Percentiles rank a stretch among this genome's conserved stretches.
phyloP scores from a whole-genome alignment of 306 rosid species.

The Vigna mungo region DNA sequence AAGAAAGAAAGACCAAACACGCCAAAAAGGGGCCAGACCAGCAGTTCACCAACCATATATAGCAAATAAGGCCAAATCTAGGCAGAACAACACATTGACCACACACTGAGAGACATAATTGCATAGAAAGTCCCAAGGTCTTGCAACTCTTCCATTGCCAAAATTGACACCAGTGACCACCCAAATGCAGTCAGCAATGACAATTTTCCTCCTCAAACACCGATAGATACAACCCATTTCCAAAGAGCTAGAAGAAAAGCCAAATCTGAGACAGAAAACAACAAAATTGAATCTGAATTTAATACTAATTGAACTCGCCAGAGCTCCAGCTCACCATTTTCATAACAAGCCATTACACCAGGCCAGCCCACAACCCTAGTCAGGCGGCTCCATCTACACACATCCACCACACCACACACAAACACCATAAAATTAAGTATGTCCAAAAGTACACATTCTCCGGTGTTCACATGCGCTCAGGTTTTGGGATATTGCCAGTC shows the following conservation, averaged over 20 bases:
- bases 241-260: background rate
- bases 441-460: background rate
- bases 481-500: background rate
- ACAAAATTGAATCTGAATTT: background rate
- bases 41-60: background rate
- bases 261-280: background rate
- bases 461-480: background rate
- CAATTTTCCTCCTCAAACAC: conserved; percentile 28
- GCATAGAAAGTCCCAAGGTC: background rate
- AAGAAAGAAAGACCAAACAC: conserved; percentile 17
- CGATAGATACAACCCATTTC: background rate
- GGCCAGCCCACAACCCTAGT: background rate
- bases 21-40: background rate
- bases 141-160: background rate
- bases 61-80: background rate
- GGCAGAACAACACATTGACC: background rate
- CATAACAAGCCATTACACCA: background rate
- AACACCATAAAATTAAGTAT: too few species aligned
- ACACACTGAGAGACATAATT: background rate
- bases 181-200: conserved; percentile 10
- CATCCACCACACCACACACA: background rate
- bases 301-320: background rate
- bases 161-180: conserved; percentile 12
- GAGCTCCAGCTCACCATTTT: background rate
- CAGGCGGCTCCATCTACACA: background rate